Evolutionary conservation across 2,329 filamentous ascomycete species (phyloP), one percentile per base, ranked within the genome.

Genomic region (Graphilbum sp.): DNA sequence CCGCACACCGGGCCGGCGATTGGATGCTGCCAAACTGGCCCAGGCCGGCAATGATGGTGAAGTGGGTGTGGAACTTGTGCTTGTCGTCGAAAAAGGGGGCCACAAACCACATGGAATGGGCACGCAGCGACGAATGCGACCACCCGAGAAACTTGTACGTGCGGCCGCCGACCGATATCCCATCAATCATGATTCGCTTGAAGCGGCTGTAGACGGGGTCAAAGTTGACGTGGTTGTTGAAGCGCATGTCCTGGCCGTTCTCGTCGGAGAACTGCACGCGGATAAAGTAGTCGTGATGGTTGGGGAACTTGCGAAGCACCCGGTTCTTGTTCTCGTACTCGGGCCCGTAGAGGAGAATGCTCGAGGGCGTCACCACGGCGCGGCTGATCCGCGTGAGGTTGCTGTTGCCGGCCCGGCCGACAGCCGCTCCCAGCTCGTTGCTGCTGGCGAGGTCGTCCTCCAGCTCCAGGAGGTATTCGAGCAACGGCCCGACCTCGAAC

Each of bases 221-320:
- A 5, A 69, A 57, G 2, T 64, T 66, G 1, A 68, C 52, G 5
- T 54, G 60, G 2, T 66, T 52, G 41, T 75, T 75, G 51, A 72
- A 75, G 16, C 59, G 62, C 0, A 90, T 51, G 16, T 70, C 66
- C 19, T 74, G 63, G 0, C 78, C 78, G 48, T 81, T 70, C 50
- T 92, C 83, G 34, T 90, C 83, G 23, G 66, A 66, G 47, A 90
- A 86, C 7, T 73, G 67, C 0, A 87, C 79, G 0, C 83, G 68
- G 1, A 83, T 50, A 46, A 86, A 86, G 46, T 67, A 64, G 34
- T 80, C 70, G 2, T 66, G 66, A 39, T 75, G 61, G 0, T 66
- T 48, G 0, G 64, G 53, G 44, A 75, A 83, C 44, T 72, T 71
- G n/a, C 81, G 69, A 15, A 87, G 58, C 3, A 87, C 71, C 5